Base-by-base conservation (phyloP, 148 eudicot genomes). In the Selenicereus undatus region DNA sequence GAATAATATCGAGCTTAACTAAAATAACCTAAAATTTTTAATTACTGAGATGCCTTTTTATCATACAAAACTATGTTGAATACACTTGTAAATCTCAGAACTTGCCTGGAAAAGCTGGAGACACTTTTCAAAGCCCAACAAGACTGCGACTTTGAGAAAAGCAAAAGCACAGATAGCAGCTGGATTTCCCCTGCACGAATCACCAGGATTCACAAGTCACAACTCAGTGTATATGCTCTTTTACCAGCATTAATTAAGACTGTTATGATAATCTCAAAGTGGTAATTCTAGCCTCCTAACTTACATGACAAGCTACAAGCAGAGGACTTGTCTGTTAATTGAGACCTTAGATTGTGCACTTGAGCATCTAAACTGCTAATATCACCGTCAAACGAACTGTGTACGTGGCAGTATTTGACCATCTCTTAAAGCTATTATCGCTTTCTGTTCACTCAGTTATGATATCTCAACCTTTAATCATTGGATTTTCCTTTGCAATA, bases 121-220 rank as follows among this genome's bases (percentile, higher is more conserved):
- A 78, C 65, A 43, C 75, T 78, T 83, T 74, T 73, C 22, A 11
- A 69, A 82, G 42, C 81, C 81, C 52, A 74, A 83, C 78, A 74
- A 69, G 30, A 76, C 20, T 60, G 76, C 42, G 80, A 76, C 82
- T 79, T 76, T 71, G 73, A 76, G 71, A 65, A 72, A 81, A 81
- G 79, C 71, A 81, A 84, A 81, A 81, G 78, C 45, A 45, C 68
- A 56, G 62, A 18, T 16, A 62, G 78, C 68, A 81, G 86, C 83
- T 80, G 86, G 86, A 84, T 84, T 81, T 84, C 75, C 68, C 77
- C 83, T 81, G 81, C 86, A 80, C 84, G 78, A 81, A 77, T 74
- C 78, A 52, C 76, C 68, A 39, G 51, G 35, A 4, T 50, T 30
- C 77, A 79, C 82, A 72, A 73, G n/a, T 26, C 24, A 77, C 71